Evolutionary conservation across 2,329 filamentous ascomycete genomes (phyloP), one percentile per base, ranked within the genome.

Genomic region (Fusarium sp.): DNA sequence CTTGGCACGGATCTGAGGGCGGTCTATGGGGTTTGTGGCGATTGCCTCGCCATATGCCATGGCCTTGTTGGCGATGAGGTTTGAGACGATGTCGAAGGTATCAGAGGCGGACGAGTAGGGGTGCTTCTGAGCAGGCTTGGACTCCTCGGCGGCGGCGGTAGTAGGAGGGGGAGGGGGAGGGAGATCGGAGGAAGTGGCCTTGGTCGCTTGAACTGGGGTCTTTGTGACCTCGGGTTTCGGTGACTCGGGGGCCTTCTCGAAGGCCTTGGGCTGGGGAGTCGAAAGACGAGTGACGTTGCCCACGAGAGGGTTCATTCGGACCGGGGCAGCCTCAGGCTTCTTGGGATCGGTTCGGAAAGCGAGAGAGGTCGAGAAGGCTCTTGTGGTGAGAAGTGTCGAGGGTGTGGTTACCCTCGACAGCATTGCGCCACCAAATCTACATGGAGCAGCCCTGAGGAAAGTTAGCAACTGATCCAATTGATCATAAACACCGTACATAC

Each of bases 31-130:
- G 18, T 81, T 76, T 41, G 71, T 59, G 18, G 73, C 37, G n/a
- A 71, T 16, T 14, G 64, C 45, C 2, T 61, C 61, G 56, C 71
- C 72, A 48, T 74, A 78, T 33, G 68, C 43, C 60, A 76, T 79
- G 45, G 80, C 72, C 52, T 81, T 80, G 69, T 76, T 77, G 72
- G 80, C 78, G 71, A 85, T 77, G 65, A 86, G 80, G 48, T 78
- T 77, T 43, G 82, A 52, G 18, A 52, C 77, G 33, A 85, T 79
- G 69, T 85, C 80, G 57, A 83, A 65, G 68, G 74, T 76, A 60
- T 73, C 43, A 18, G 76, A 75, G 66, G 80, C 71, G 35, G 80
- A 80, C 57, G 76, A 71, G 69, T 81, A 81, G n/a, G 74, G 61
- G 67, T 79, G 74, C 20, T 45, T 48, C 35, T 61, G 43, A 63